Conservation (phyloP, 2,329 filamentous ascomycete genomes). For the Rhynchosporium agropyri region DNA sequence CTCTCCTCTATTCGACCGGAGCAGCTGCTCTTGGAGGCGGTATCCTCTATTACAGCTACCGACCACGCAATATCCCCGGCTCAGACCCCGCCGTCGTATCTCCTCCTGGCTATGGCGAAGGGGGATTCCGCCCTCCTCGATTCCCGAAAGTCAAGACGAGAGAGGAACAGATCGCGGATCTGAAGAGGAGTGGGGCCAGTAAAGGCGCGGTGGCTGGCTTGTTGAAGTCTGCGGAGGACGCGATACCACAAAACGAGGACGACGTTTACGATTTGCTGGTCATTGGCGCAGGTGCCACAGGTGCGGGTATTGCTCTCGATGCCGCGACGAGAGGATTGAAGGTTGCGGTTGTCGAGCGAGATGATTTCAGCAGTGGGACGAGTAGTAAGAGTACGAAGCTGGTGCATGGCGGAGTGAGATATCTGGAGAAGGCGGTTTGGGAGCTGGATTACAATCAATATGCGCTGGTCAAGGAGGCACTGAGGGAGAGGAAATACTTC, state of each 20-base stretch:
- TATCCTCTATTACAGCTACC: conserved; percentile 59
- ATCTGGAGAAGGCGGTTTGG: conserved; percentile 76
- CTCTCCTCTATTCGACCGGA: conserved; percentile 54
- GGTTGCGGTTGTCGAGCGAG: conserved; percentile 71
- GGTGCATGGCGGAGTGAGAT: conserved; percentile 75
- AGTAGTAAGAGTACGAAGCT: conserved; percentile 78
- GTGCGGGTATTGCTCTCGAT: conserved; percentile 71
- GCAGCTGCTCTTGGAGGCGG: conserved; percentile 50
- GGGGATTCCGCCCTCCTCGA: conserved; percentile 60
- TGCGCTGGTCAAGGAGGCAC: conserved; percentile 69
- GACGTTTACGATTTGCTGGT: conserved; percentile 68
- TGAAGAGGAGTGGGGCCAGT: conserved; percentile 54
- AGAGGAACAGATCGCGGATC: conserved; percentile 53
- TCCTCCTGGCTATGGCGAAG: conserved; percentile 70
- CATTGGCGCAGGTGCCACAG: conserved; percentile 72
- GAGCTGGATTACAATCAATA: conserved; percentile 76
- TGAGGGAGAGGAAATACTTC: conserved; percentile 76
- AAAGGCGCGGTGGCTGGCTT: conserved; percentile 51
- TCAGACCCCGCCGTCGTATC: conserved; percentile 68
- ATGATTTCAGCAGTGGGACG: conserved; percentile 74
- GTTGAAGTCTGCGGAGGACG: conserved; percentile 49
- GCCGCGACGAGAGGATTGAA: conserved; percentile 71
- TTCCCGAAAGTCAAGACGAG: conserved; percentile 55
- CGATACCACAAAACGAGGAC: conserved; percentile 38
- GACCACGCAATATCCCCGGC: conserved; percentile 72